A percentile compares a stretch with the other conserved stretches of the same genome.
Conservation (phyloP, 2,329 filamentous ascomycete genomes). For the Paraphaeosphaeria minitans region DNA sequence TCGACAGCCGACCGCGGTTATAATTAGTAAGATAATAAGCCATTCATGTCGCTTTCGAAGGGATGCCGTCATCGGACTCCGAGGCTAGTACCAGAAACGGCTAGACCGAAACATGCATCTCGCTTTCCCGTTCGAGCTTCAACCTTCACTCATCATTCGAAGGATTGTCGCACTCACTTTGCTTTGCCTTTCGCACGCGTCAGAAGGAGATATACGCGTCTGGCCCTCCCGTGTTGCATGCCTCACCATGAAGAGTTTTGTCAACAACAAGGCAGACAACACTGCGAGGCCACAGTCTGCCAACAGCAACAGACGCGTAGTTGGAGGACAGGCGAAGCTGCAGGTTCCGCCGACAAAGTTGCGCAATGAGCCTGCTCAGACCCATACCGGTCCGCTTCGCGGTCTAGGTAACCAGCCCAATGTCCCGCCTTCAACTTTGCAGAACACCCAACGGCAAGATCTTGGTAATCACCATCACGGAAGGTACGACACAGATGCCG, state of each 20-base stretch:
- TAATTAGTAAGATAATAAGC: constrained; percentile 24
- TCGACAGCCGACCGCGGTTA: constrained; percentile 11
- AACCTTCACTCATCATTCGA: constrained; percentile 21
- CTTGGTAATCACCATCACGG: constrained; percentile 19
- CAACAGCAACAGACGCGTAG: constrained; percentile 21
- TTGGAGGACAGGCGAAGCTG: constrained; percentile 31
- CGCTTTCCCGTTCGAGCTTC: constrained; percentile 33
- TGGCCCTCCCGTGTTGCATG: not conserved
- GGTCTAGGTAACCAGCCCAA: constrained; percentile 1
- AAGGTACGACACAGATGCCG: constrained; percentile 43
- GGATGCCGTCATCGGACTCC: constrained; percentile 36
- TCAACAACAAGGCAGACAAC: constrained; percentile 22
- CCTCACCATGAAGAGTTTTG: constrained; percentile 18
- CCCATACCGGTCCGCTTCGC: constrained; percentile 5
- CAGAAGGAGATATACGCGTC: not conserved
- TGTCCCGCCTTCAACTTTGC: constrained; percentile 14
- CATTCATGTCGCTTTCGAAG: constrained; percentile 26
- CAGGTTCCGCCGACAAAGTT: constrained; percentile 15
- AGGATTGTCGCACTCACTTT: constrained; percentile 14
- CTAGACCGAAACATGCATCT: constrained; percentile 27
- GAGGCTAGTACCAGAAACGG: constrained; percentile 18
- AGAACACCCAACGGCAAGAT: constrained; percentile 19
- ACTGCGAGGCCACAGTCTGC: constrained; percentile 21
- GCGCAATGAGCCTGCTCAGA: constrained; percentile 17
- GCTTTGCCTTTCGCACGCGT: constrained; percentile 3